These are phyloP conservation scores for Bipolaris zeicola DNA, from an alignment of 2,329 filamentous ascomycete species.

Conservation along the genomic window DNA sequence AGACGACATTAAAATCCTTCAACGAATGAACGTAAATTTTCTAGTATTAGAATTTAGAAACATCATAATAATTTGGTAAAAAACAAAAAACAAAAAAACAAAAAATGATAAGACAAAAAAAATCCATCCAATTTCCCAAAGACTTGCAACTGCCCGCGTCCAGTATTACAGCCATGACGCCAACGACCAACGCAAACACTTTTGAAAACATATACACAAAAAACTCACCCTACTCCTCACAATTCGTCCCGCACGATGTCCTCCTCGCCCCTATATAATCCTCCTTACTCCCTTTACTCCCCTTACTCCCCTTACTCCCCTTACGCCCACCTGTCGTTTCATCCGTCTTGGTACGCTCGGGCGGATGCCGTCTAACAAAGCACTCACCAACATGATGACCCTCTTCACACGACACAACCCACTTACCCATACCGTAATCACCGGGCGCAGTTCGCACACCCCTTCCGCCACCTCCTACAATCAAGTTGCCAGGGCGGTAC, in stretches of 20 bases:
- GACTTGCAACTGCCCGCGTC: too few species aligned
- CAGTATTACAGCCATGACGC: background rate
- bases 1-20: too few species aligned
- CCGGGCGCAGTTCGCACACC: conserved; percentile 67
- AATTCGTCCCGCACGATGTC: conserved; percentile 1
- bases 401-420: conserved; percentile 67
- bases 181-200: too few species aligned
- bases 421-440: conserved; percentile 71
- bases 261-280: conserved; percentile 1
- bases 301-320: too few species aligned
- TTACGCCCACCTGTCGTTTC: background rate
- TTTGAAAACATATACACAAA: too few species aligned
- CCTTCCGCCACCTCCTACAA: conserved; percentile 77
- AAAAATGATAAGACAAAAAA: too few species aligned
- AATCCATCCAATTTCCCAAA: too few species aligned
- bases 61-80: background rate
- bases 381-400: conserved; percentile 73
- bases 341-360: conserved; percentile 14
- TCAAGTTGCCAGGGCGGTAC: conserved; percentile 80
- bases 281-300: background rate
- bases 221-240: background rate
- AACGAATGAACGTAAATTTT: too few species aligned
- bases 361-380: conserved; percentile 55
- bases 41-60: background rate
- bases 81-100: too few species aligned